These are phyloP conservation scores for Batrachochytrium dendrobatidis DNA, from an alignment of 371 early-diverging fungal species.

Conservation along the genomic window DNA sequence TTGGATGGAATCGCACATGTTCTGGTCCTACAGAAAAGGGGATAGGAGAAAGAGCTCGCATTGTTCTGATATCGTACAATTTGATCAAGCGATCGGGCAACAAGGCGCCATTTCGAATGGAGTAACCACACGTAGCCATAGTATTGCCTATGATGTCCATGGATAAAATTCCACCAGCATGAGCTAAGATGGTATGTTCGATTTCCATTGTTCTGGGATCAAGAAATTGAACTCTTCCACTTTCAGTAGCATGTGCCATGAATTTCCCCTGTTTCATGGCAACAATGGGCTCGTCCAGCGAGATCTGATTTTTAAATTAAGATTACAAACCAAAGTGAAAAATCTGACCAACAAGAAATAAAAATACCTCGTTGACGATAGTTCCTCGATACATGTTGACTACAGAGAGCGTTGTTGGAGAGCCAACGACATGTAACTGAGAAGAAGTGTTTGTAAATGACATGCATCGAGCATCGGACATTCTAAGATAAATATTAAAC, in stretches of 20 bases:
- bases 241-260: conserved; percentile 53
- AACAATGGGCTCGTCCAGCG: neutral
- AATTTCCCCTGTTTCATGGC: conserved; percentile 49
- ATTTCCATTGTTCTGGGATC: conserved; percentile 63
- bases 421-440: conserved; percentile 59
- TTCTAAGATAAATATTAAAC: neutral
- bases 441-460: conserved; percentile 54
- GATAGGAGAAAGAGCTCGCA: conserved; percentile 62
- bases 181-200: conserved; percentile 65
- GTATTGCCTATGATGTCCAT: conserved; percentile 68
- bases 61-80: conserved; percentile 75
- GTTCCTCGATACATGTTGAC: conserved; percentile 63
- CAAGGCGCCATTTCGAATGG: conserved; percentile 35
- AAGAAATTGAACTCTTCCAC: conserved; percentile 47
- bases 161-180: conserved; percentile 68
- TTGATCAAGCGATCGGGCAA: conserved; percentile 63
- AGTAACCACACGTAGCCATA: conserved; percentile 72
- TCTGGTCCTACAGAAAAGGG: conserved; percentile 65
- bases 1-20: conserved; percentile 66
- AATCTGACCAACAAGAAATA: neutral
- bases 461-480: conserved; percentile 33
- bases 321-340: neutral
- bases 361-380: conserved; percentile 45
- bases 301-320: neutral
- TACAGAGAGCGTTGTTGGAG: conserved; percentile 54